Evolutionary conservation across 257 asterid genomes (phyloP).

Genomic region (Ballota nigra): DNA sequence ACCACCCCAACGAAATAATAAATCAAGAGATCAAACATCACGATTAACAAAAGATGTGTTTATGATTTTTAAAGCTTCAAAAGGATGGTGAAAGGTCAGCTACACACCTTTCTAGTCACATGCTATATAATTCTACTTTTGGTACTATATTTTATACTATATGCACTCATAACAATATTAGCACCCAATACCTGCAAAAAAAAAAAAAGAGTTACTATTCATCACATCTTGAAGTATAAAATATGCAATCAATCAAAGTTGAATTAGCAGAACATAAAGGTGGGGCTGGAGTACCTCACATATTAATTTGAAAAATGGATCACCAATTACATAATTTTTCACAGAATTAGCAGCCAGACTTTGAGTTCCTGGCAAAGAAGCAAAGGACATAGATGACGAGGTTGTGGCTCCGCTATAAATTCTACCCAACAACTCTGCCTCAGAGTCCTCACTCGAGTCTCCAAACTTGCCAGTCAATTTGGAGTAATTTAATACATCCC

Average conservation of each 20-base stretch:
- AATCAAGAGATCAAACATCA: background rate
- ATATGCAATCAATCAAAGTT: slow-evolving; percentile 21
- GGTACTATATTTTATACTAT: slow-evolving; percentile 5
- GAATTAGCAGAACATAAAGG: slow-evolving; percentile 19
- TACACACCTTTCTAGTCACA: background rate
- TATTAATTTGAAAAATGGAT: slow-evolving; percentile 71
- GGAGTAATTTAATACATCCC: slow-evolving; percentile 56
- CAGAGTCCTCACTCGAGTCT: slow-evolving; percentile 77
- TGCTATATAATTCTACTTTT: slow-evolving; percentile 11
- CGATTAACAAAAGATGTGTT: background rate
- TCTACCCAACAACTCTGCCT: slow-evolving; percentile 57
- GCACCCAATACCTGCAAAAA: slow-evolving; percentile 78
- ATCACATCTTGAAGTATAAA: slow-evolving; percentile 27
- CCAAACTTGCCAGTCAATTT: slow-evolving; percentile 44
- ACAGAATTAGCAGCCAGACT: slow-evolving; percentile 52
- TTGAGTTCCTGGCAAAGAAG: slow-evolving; percentile 62
- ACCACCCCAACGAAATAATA: background rate
- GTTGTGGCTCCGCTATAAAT: slow-evolving; percentile 62
- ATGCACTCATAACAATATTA: slow-evolving; percentile 77
- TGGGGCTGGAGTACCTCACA: slow-evolving; percentile 66
- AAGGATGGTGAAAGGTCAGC: slow-evolving; percentile 11
- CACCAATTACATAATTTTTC: slow-evolving; percentile 59
- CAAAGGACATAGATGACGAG: slow-evolving; percentile 65
- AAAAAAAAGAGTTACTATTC: slow-evolving; percentile 18
- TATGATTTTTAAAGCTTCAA: background rate